Percentiles rank a stretch among this genome's conserved stretches.
Evolutionary conservation across 2,329 filamentous ascomycete species (phyloP).

Genomic region (Gremmenia infestans): DNA sequence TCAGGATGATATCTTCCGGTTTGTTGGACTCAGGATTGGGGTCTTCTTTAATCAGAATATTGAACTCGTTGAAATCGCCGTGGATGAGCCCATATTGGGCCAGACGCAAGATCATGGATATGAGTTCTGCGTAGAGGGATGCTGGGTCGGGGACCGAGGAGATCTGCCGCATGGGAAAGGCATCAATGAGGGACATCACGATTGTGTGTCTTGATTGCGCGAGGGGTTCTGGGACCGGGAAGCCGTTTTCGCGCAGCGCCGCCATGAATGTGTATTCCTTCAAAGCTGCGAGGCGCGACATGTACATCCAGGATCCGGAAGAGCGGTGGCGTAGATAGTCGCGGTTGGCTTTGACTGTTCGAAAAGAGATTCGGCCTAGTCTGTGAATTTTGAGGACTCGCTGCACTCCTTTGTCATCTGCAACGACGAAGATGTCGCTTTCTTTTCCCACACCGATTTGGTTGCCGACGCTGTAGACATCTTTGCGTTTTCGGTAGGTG

Average conservation of each 20-base stretch:
- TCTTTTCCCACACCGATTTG: constrained; percentile 97
- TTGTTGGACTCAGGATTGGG: constrained; percentile 34
- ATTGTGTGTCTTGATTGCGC: constrained; percentile 92
- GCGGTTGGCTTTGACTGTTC: constrained; percentile 90
- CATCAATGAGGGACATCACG: constrained; percentile 90
- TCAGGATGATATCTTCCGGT: constrained; percentile 48
- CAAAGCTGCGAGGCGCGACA: constrained; percentile 84
- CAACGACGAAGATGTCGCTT: constrained; percentile 93
- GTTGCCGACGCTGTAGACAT: constrained; percentile 87
- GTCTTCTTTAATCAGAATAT: constrained; percentile 85
- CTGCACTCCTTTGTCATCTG: constrained; percentile 70
- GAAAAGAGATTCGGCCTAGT: constrained; percentile 91
- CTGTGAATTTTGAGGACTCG: constrained; percentile 92
- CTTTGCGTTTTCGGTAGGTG: constrained; percentile 72
- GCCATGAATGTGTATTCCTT: constrained; percentile 96
- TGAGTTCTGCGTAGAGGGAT: constrained; percentile 83
- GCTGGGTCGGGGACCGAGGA: constrained; percentile 78
- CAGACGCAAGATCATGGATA: constrained; percentile 76
- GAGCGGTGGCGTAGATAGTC: constrained; percentile 84
- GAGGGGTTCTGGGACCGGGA: constrained; percentile 83
- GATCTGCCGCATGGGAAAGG: constrained; percentile 87
- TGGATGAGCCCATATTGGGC: constrained; percentile 89
- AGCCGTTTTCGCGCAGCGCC: constrained; percentile 75
- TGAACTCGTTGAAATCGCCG: constrained; percentile 99
- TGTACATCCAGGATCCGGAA: constrained; percentile 95